Evolutionary conservation across 805 yeast species (phyloP).

Genomic region (Cephaloascus fragrans): DNA sequence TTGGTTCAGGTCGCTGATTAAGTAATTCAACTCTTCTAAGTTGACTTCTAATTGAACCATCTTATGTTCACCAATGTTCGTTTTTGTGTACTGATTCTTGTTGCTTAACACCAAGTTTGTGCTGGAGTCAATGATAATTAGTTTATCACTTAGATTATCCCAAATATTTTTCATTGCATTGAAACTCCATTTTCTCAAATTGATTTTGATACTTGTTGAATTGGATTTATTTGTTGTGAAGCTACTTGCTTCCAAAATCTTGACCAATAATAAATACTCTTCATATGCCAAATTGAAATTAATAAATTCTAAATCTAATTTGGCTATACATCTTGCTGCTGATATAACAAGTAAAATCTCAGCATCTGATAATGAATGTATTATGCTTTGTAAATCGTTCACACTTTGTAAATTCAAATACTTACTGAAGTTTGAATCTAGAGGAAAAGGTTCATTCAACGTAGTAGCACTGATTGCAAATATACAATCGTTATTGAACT

Average conservation of each 20-base stretch:
- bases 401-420: constrained; percentile 13
- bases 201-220: constrained; percentile 20
- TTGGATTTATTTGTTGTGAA: constrained; percentile 4
- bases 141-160: constrained; percentile 55
- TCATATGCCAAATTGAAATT: constrained; percentile 71
- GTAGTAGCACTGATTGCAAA: constrained; percentile 16
- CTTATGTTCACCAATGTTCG: constrained; percentile 29
- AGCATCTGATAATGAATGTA: constrained; percentile 45
- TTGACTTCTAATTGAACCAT: constrained; percentile 42
- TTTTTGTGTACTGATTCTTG: constrained; percentile 6
- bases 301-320: constrained; percentile 45
- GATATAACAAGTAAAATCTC: constrained; percentile 66
- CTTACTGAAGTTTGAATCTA: constrained; percentile 15
- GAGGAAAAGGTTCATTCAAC: constrained; percentile 11
- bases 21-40: constrained; percentile 36
- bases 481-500: constrained; percentile 20
- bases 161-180: constrained; percentile 58
- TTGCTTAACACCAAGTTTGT: background rate
- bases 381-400: constrained; percentile 16
- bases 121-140: constrained; percentile 25
- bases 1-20: constrained; percentile 7
- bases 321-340: constrained; percentile 62
- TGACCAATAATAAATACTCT: constrained; percentile 58
- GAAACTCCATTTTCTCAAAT: constrained; percentile 48
- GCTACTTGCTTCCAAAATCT: constrained; percentile 27